phyloP scores from a whole-genome alignment of 176 grass and related monocot genomes.

The Eragrostis nindensis region DNA sequence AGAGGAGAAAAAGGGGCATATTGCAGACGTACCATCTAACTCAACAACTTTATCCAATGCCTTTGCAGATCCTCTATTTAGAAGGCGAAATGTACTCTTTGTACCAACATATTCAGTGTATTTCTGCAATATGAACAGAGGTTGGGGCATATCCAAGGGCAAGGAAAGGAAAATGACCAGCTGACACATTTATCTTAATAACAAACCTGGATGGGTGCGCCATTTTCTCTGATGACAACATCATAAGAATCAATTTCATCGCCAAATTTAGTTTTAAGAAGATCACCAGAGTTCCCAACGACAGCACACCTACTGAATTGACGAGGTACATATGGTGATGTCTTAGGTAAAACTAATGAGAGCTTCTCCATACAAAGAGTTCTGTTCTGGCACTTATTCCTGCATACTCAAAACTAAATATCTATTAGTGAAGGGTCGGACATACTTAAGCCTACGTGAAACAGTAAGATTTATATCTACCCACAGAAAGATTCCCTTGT shows the following conservation, averaged over 20 bases:
- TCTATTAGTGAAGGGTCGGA: conserved; percentile 29
- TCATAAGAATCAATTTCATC: conserved; percentile 96
- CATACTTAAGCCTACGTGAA: conserved; percentile 10
- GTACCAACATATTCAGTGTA: conserved; percentile 91
- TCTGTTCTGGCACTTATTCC: conserved; percentile 78
- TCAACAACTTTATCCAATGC: conserved; percentile 98
- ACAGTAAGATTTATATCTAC: conserved; percentile 42
- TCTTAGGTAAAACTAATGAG: conserved; percentile 79
- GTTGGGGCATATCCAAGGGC: conserved; percentile 27
- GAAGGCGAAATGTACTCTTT: conserved; percentile 97
- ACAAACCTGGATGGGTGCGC: conserved; percentile 83
- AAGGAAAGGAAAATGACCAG: conserved; percentile 3
- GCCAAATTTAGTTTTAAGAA: conserved; percentile 95
- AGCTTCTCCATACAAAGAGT: conserved; percentile 92
- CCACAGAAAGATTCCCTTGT: conserved; percentile 93
- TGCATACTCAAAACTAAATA: conserved; percentile 43
- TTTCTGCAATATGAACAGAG: conserved; percentile 60
- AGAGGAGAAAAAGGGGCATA: conserved; percentile 2
- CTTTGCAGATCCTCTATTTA: conserved; percentile 99
- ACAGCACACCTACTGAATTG: conserved; percentile 91
- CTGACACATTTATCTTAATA: conserved; percentile 38
- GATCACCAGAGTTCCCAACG: conserved; percentile 93
- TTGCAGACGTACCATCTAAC: conserved; percentile 69
- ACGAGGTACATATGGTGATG: conserved; percentile 71
- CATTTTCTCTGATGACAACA: conserved; percentile 95